Base-by-base conservation (phyloP, 2,329 filamentous ascomycete species). In the Microdochium bolleyi region DNA sequence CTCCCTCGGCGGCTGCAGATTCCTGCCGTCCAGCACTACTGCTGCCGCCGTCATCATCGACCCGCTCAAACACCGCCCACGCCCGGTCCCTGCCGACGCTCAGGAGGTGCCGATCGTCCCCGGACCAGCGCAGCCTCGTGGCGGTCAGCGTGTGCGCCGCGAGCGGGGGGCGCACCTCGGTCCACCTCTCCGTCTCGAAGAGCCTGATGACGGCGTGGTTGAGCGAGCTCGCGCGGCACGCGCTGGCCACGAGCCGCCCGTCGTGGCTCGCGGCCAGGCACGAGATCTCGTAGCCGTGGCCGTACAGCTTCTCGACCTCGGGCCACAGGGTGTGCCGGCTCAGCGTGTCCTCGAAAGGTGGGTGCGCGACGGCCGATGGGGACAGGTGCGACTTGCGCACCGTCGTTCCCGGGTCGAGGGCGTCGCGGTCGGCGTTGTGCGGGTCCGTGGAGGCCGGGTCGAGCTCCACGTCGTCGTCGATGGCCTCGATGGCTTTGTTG, bases 221-320 rank as follows among this genome's bases (percentile, higher is more conserved):
- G 53, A 92, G 77, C 1, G 91, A 95, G 64, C 87, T 95, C 19
- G 94, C 94, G 63, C 88, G 89, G 73, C 94, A 99, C 2, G 94
- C 91, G 51, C 92, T 96, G 30, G 94, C 94, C 14, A 99, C 79
- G 22, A 96, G 69, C 3, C 70, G 74, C 13, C 88, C 87, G 61
- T 91, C 84, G 63, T 88, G 81, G 62, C 84, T 90, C 8, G 86
- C 80, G 11, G 92, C 88, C 16, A 96, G 82, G 37, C 89, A 88
- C 2, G 90, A 95, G 50, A 99, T 92, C 69, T 99, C 94, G 70
- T 96, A 96, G 27, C 94, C 94, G 70, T 99, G 94, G 1, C 94
- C 94, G 70, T 99, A 99, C 1, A 99, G 80, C 73, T 99, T 99
- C 69, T 99, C 94, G 7, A 83, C 83, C 66, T 99, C 94, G 2